Evolutionary conservation across 2,329 filamentous ascomycete genomes (phyloP), one percentile per base, ranked within the genome.

Genomic region (Talaromyces amestolkiae): DNA sequence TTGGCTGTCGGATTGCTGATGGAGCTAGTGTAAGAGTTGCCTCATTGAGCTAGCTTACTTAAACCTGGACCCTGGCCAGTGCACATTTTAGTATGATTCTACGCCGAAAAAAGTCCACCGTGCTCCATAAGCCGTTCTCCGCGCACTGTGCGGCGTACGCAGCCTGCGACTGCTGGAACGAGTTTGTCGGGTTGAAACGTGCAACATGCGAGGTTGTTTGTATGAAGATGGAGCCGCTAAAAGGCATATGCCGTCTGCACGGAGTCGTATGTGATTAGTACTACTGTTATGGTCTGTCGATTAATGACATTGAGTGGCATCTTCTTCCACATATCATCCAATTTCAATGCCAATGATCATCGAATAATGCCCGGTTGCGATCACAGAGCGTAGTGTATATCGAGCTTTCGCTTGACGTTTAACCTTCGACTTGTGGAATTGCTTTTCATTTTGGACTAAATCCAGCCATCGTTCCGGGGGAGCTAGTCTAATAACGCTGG

Each of bases 161-260:
- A 54, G 31, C 31, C 9, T 56, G 53, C 31, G 22, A 13, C n/a
- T 54, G 53, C 33, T 56, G 19, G 31, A 17, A 56, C 33, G 53
- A 37, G 53, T 56, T 56, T 33, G 53, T 56, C 31, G 51, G 51
- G 51, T 6, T 19, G 24, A 13, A 27, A 27, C 22, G n/a, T 31
- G 51, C 51, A 35, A 53, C n/a, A 56, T 39, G 53, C 31, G 53
- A 56, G 53, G 10, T 37, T 22, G 51, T 33, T 35, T 35, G 19
- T 39, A 39, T 24, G 53, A 13, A 10, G 6, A 71, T 74, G 65
- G 45, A 51, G 45, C 45, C 59, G 43, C 59, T 61, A 53, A 61
- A 27, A 41, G n/a, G 8, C 13, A 37, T n/a, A n/a, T 61, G 27
- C 45, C 33, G 47, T 39, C 31, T 33, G 59, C 59, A 53, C 59